Base-by-base conservation (phyloP, 441 rosid genomes). In the Populus trichocarpa region DNA sequence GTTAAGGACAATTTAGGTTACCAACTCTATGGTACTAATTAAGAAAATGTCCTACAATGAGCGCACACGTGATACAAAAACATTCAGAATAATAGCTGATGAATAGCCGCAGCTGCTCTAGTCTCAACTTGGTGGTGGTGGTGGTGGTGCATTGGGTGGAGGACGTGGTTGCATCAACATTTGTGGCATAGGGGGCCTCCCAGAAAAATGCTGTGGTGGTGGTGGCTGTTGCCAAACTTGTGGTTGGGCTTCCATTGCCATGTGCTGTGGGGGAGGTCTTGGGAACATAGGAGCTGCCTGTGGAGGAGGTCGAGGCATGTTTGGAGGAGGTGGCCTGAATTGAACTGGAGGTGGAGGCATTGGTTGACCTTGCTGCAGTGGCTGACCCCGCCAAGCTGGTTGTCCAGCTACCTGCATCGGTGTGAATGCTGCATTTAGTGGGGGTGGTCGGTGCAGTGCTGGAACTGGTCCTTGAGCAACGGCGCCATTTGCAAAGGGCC, bases 111-210 rank as follows among this genome's bases (percentile, higher is more conserved):
- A 50, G 7, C n/a, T 50, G 59, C 59, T 50, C 59, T 32, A 68
- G 35, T 70, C 70, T 84, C 80, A 85, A 79, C 81, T 67, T 16
- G 67, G 26, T 16, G 78, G 76, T 12, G 87, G 73, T 40, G 87
- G 87, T 2, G 83, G 83, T 2, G 40, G 78, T 2, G 16, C 40
- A 73, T 81, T 77, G 74, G 87, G 83, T 1, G 87, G 89, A 23
- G 90, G 91, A 20, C 88, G 93, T 5, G 91, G 93, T 78, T 86
- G 92, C 94, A 91, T 89, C 77, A 85, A 79, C 86, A 83, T 87
- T 28, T 87, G 91, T 23, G 73, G 86, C 85, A 82, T 89, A 4
- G 83, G 88, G 36, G 85, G 91, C 65, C 90, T 87, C 38, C 93
- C 96, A 65, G 78, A 77, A 72, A 88, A 84, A 73, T 90, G 92